Conservation (phyloP, 805 yeast species). For the Zygoascus flipseniorum region DNA sequence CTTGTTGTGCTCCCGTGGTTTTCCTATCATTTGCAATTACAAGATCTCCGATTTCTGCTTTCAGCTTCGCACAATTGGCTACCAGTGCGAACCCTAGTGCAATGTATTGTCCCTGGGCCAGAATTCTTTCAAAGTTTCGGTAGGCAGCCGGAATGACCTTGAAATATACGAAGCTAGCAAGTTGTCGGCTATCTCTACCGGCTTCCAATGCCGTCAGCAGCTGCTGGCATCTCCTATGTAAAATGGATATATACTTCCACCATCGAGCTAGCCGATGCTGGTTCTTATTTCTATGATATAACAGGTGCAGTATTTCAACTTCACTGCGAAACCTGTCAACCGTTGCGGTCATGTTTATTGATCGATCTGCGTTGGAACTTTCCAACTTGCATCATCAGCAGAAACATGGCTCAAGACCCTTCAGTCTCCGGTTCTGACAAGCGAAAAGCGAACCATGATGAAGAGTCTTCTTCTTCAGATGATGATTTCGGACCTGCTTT, state of each 20-base stretch:
- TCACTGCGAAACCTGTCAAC: conserved; percentile 35
- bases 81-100: conserved; percentile 62
- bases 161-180: conserved; percentile 26
- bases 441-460: not conserved
- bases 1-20: too few species aligned
- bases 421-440: not conserved
- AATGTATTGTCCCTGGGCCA: conserved; percentile 70
- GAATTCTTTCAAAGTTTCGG: conserved; percentile 54
- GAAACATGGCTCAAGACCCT: not conserved
- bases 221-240: conserved; percentile 41
- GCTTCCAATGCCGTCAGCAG: conserved; percentile 7
- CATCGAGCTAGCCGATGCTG: conserved; percentile 68
- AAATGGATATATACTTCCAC: conserved; percentile 63
- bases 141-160: conserved; percentile 42
- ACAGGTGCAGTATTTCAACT: conserved; percentile 47
- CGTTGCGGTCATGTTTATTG: not conserved
- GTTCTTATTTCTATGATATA: conserved; percentile 64
- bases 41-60: conserved; percentile 17
- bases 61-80: conserved; percentile 45
- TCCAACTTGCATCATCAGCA: not conserved
- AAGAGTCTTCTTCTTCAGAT: not conserved
- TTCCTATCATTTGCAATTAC: not conserved
- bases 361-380: not conserved
- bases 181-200: conserved; percentile 3
- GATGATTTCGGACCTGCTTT: conserved; percentile 2